These are phyloP conservation scores for Calamus simplicifolius DNA, from an alignment of 176 grass and related monocot species.

Conservation along the genomic window DNA sequence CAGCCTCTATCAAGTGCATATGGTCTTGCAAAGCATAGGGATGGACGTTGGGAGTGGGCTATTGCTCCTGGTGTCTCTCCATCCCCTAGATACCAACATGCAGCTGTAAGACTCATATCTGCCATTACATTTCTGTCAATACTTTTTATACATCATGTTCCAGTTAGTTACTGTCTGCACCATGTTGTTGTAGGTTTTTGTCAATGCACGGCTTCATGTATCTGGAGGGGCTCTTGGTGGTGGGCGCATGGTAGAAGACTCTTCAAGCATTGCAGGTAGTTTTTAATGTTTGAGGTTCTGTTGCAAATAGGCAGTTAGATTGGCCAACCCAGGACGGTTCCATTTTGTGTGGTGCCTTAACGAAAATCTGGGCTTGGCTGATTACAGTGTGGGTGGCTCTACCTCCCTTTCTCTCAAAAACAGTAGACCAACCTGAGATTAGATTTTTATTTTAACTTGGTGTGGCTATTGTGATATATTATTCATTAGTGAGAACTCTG, in stretches of 20 bases:
- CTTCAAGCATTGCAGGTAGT: slow-evolving; percentile 95
- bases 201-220: slow-evolving; percentile 99
- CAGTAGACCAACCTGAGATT: too few species aligned
- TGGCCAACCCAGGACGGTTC: too few species aligned
- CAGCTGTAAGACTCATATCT: slow-evolving; percentile 58
- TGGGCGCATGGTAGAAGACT: slow-evolving; percentile 98
- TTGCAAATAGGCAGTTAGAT: too few species aligned
- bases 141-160: background rate
- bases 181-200: slow-evolving; percentile 63
- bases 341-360: too few species aligned
- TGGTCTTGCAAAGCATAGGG: slow-evolving; percentile 98
- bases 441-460: too few species aligned
- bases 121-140: slow-evolving; percentile 1
- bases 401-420: too few species aligned
- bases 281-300: background rate
- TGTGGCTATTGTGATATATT: too few species aligned
- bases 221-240: slow-evolving; percentile 99
- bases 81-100: slow-evolving; percentile 99
- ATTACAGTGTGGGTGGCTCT: too few species aligned
- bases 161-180: background rate
- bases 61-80: slow-evolving; percentile 99
- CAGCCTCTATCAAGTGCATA: slow-evolving; percentile 95
- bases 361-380: too few species aligned
- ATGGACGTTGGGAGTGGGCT: slow-evolving; percentile 99
- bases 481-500: too few species aligned